phyloP scores from a whole-genome alignment of 306 rosid species.

The Dalbergia oliveri region DNA sequence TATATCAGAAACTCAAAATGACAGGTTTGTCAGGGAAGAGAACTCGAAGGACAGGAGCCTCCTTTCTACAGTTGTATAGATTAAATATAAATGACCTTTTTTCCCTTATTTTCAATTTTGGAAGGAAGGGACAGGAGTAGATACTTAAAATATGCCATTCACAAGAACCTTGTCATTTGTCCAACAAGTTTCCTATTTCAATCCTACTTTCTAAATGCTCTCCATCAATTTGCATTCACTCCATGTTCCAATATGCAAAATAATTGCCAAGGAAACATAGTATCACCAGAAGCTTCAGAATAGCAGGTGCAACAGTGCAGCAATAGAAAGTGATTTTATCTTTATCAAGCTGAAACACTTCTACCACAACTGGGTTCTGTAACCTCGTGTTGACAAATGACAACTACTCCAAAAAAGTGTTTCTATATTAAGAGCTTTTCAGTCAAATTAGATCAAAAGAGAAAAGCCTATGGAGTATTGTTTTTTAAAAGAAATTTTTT shows the following conservation, averaged over 20 bases:
- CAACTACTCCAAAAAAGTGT: not conserved
- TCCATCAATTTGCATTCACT: not conserved
- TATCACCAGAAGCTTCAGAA: not conserved
- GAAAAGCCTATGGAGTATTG: not conserved
- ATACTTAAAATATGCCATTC: constrained; percentile 2
- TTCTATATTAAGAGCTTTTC: not conserved
- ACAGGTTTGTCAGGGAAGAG: not conserved
- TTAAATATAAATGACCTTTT: no score
- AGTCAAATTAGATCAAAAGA: constrained; percentile 11
- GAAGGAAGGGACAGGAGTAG: not conserved
- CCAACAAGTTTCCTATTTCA: not conserved
- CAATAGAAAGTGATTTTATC: constrained; percentile 1
- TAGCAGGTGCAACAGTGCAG: constrained; percentile 3
- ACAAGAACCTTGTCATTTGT: not conserved
- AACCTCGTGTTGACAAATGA: constrained; percentile 2
- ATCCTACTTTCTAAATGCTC: not conserved
- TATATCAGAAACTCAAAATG: not conserved
- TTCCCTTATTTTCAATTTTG: no score
- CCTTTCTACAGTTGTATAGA: no score
- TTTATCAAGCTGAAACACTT: not conserved
- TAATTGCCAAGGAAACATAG: constrained; percentile 1
- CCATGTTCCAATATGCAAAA: constrained; percentile 7
- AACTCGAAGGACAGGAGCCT: not conserved
- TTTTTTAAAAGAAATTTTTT: not conserved
- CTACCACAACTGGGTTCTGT: not conserved